phyloP scores from a whole-genome alignment of 2,329 filamentous ascomycete genomes.

The Pseudogymnoascus sp. region DNA sequence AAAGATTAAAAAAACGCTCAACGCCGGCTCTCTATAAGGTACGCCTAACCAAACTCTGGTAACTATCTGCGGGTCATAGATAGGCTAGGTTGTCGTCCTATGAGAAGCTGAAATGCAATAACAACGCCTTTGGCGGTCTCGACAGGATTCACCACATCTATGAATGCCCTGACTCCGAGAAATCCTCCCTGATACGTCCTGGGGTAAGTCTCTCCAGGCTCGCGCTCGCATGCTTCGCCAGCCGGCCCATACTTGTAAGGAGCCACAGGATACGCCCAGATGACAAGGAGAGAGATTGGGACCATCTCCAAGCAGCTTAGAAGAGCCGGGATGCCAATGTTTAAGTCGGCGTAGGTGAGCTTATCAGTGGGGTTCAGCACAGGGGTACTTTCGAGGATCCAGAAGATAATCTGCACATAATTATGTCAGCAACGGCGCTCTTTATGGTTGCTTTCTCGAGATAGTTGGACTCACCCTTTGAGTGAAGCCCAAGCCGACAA shows the following conservation, averaged over 20 bases:
- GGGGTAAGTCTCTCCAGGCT: not conserved
- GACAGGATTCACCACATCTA: not conserved
- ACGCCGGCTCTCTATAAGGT: not conserved
- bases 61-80: not conserved
- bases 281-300: constrained; percentile 20
- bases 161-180: not conserved
- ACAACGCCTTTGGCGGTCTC: not conserved
- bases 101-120: not conserved
- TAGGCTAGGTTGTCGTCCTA: not conserved
- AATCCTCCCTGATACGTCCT: not conserved
- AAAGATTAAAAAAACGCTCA: not conserved
- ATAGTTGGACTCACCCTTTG: not conserved
- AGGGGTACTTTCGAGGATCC: constrained; percentile 19
- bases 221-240: not conserved
- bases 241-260: constrained; percentile 15
- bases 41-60: not conserved
- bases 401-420: constrained; percentile 15
- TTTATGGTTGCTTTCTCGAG: too few species aligned
- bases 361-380: constrained; percentile 16
- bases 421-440: not conserved
- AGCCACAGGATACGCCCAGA: constrained; percentile 19
- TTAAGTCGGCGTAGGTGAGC: constrained; percentile 20
- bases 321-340: constrained; percentile 20
- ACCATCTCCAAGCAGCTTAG: constrained; percentile 23
- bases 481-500: constrained; percentile 19